Conservation (phyloP, 768 basidiomycete genomes). For the Amylocystis lapponica region DNA sequence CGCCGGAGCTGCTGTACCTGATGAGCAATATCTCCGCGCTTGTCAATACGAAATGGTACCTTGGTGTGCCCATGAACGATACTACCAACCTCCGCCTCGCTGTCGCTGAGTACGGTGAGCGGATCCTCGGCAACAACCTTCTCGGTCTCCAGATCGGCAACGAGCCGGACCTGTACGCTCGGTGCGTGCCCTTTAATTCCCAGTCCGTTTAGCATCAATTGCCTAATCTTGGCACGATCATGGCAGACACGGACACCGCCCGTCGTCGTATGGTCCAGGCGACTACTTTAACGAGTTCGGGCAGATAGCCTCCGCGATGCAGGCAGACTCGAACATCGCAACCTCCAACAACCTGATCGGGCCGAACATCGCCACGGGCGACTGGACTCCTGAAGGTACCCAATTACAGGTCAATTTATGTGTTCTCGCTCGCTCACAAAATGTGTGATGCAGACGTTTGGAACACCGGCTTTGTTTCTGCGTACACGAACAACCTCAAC, state of each 20-base stretch:
- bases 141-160: slow-evolving; percentile 52
- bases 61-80: slow-evolving; percentile 29
- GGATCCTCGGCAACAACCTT: slow-evolving; percentile 37
- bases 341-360: slow-evolving; percentile 25
- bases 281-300: slow-evolving; percentile 30
- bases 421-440: neutral
- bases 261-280: slow-evolving; percentile 18
- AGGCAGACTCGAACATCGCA: slow-evolving; percentile 14
- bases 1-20: slow-evolving; percentile 44
- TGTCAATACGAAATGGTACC: slow-evolving; percentile 44
- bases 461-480: slow-evolving; percentile 25
- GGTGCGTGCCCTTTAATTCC: slow-evolving; percentile 28
- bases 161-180: slow-evolving; percentile 48
- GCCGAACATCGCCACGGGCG: slow-evolving; percentile 25
- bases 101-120: slow-evolving; percentile 36
- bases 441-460: slow-evolving; percentile 17
- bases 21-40: slow-evolving; percentile 41
- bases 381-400: slow-evolving; percentile 24
- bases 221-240: neutral
- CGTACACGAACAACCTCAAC: slow-evolving; percentile 28
- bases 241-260: slow-evolving; percentile 33
- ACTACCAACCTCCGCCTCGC: slow-evolving; percentile 23
- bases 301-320: slow-evolving; percentile 18
- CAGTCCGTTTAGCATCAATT: no score
- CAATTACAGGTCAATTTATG: neutral